Conservation (phyloP, 352 stramenopile genomes). For the Pythium dissotocum region DNA sequence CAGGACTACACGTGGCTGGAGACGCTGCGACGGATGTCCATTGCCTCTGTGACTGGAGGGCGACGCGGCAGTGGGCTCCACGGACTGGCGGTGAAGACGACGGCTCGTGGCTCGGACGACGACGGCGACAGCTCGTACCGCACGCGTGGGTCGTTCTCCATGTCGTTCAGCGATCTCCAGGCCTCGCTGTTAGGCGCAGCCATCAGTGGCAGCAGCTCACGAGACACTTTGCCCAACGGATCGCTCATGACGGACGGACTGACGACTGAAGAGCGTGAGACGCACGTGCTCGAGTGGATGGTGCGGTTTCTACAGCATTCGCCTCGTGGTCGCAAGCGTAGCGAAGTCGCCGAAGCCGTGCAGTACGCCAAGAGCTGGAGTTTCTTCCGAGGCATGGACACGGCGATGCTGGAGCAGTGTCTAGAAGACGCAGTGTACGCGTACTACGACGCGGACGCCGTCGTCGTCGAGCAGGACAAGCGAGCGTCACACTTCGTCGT, state of each 20-base stretch:
- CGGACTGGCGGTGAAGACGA: background rate
- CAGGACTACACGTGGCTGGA: conserved; percentile 71
- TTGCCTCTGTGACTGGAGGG: background rate
- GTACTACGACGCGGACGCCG: conserved; percentile 37
- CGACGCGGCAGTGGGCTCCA: background rate
- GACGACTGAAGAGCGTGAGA: conserved; percentile 38
- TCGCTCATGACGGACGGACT: conserved; percentile 1
- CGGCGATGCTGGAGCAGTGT: conserved; percentile 49
- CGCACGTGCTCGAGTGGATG: conserved; percentile 40
- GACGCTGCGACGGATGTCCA: conserved; percentile 37
- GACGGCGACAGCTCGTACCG: background rate
- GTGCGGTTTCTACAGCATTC: conserved; percentile 41
- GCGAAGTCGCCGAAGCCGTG: conserved; percentile 35
- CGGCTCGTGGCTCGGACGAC: background rate
- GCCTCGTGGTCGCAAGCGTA: conserved; percentile 25
- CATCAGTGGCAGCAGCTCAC: conserved; percentile 13
- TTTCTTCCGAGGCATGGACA: conserved; percentile 58
- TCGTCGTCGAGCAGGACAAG: conserved; percentile 45
- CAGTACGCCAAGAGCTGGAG: conserved; percentile 39
- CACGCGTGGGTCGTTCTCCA: conserved; percentile 29
- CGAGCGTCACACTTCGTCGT: conserved; percentile 44
- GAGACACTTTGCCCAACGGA: background rate
- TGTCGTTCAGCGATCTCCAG: conserved; percentile 34
- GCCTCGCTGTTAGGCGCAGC: conserved; percentile 31
- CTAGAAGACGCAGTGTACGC: conserved; percentile 43